Evolutionary conservation across 2,329 filamentous ascomycete genomes (phyloP), one percentile per base, ranked within the genome.

Genomic region (Neonectria punicea): DNA sequence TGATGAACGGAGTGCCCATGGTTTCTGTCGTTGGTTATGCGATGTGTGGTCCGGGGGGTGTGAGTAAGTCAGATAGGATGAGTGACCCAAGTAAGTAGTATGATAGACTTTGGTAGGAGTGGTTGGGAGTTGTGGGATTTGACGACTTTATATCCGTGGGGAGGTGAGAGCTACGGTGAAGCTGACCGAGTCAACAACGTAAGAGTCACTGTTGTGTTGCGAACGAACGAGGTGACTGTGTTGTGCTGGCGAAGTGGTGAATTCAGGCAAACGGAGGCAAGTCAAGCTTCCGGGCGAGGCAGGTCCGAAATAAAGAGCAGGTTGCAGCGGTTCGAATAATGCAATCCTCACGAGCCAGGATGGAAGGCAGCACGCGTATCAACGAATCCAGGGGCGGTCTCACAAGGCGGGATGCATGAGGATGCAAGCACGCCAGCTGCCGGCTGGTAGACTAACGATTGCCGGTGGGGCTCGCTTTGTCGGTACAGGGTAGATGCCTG

Each of bases 1-100:
- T 75, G 67, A 86, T 81, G 74, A 86, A 85, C 1, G 84, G 84
- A 1, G 85, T 86, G 22, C 80, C 82, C 83, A 85, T 85, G 67
- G 47, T 74, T 61, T 20, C 39, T 58, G n/a, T 34, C 22, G 39
- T 20, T 43, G 39, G 54, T 43, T 46, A 10, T 46, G n/a, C 10
- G 41, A 14, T 43, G 28, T 46, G 20, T 16, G 18, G n/a, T 14
- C 25, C 32, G 55, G 43, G 11, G 8, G 47, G 13, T 43, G 9
- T 28, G 43, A 56, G 53, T 14, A 16, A 18, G 7, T 14, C 14
- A 16, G n/a, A 7, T 14, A 5, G 16, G 6, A 43, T 11, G 39
- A 20, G 22, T 16, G 34, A 36, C 11, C 14, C 13, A 36, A 13
- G 34, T 14, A 36, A 10, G 34, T 16, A 41, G 39, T 41, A 18